Evolutionary conservation across 345 rosid genomes (phyloP), one percentile per base, ranked within the genome.

Genomic region (Cardamine resedifolia): DNA sequence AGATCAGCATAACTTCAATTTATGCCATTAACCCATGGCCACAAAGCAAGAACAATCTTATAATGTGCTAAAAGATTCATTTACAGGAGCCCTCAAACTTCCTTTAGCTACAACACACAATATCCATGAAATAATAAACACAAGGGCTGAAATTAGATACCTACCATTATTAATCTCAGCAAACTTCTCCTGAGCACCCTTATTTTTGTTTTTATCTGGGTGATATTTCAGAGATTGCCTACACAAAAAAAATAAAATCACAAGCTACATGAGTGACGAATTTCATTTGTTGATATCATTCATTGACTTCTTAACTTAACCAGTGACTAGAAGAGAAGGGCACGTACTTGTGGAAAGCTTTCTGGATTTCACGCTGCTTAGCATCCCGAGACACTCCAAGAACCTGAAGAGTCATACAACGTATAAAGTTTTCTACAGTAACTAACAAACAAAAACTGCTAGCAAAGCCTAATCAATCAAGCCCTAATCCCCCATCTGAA

Each of bases 261-360:
- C 28, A 51, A 41, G 38, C 2, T 27, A 27, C 45, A 38, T 68
- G 28, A 59, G 39, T n/a, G 12, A 36, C 39, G 0, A 44, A 23
- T 4, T 11, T 5, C 0, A 21, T n/a, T 36, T 50, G 36, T 39
- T 20, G 8, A 59, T 33, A 33, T 67, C 62, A 59, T 16, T 28
- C 23, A 30, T 10, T 58, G 6, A 38, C 15, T 19, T 66, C n/a
- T 73, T 10, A 66, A 58, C 47, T 64, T 23, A 34, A 33, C 16
- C 8, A 45, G 9, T 36, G 36, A 45, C 18, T 70, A 53, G 30
- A 24, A 64, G 6, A 7, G 0, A 59, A 38, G 2, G 28, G 20
- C 36, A 67, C 88, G 2, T 77, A 95, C 98, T 90, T 91, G 86
- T 95, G 99, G 73, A 95, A 95, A 73, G 98, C 98, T 83, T 95